phyloP scores from a whole-genome alignment of 345 rosid species.

The Lumnitzera littorea region DNA sequence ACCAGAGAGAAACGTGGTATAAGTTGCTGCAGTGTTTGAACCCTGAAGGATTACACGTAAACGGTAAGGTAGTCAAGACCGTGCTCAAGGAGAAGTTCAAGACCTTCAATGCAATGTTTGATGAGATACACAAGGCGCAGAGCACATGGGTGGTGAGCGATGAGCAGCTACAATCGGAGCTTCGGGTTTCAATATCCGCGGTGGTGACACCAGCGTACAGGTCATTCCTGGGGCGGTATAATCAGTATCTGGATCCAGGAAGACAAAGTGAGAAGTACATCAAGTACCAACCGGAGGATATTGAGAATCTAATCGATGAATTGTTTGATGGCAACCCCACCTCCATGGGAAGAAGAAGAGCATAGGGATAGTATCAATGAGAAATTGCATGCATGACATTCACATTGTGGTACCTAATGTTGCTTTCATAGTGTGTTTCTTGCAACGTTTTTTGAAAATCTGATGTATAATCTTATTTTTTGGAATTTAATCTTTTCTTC shows the following conservation, averaged over 20 bases:
- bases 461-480: no score
- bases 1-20: slow-evolving; percentile 85
- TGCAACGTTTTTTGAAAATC: no score
- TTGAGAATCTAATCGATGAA: slow-evolving; percentile 59
- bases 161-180: slow-evolving; percentile 86
- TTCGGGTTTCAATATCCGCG: slow-evolving; percentile 68
- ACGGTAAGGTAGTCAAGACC: slow-evolving; percentile 58
- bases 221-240: slow-evolving; percentile 67
- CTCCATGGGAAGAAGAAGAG: slow-evolving; percentile 42
- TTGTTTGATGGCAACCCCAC: slow-evolving; percentile 68
- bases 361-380: not conserved
- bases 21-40: slow-evolving; percentile 47
- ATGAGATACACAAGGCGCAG: slow-evolving; percentile 83
- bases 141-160: slow-evolving; percentile 83
- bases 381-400: no score
- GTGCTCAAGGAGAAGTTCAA: slow-evolving; percentile 76
- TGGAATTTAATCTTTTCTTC: no score
- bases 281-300: slow-evolving; percentile 83
- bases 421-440: no score
- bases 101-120: slow-evolving; percentile 65
- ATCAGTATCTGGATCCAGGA: slow-evolving; percentile 52
- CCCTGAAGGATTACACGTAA: slow-evolving; percentile 59
- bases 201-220: slow-evolving; percentile 84
- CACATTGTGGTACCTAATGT: no score
- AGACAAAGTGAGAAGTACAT: slow-evolving; percentile 68